Percentiles rank a stretch among this genome's conserved stretches.
phyloP scores from a whole-genome alignment of 1,139 yeast genomes.

The Candida albicans region DNA sequence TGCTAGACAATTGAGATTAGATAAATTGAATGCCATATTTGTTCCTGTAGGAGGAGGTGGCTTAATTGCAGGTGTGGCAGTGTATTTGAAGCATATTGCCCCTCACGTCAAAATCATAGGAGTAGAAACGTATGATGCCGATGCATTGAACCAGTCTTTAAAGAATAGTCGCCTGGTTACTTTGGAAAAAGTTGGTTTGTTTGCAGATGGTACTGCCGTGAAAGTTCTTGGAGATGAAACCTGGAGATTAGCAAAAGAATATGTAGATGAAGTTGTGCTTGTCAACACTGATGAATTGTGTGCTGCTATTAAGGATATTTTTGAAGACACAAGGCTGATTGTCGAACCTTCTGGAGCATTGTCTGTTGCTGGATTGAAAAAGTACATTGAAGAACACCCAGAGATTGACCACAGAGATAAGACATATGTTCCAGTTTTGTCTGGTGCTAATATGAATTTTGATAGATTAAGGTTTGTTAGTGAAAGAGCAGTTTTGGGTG shows the following conservation, averaged over 20 bases:
- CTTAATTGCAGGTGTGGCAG: slow-evolving; percentile 83
- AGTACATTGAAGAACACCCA: slow-evolving; percentile 65
- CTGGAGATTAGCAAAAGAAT: slow-evolving; percentile 73
- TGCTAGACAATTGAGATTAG: slow-evolving; percentile 78
- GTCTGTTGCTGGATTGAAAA: slow-evolving; percentile 91
- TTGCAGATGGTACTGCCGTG: slow-evolving; percentile 99
- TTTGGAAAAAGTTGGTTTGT: slow-evolving; percentile 81
- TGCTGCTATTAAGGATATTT: slow-evolving; percentile 95
- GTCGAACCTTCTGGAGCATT: slow-evolving; percentile 98
- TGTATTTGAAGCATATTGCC: slow-evolving; percentile 91
- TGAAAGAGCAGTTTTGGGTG: slow-evolving; percentile 96
- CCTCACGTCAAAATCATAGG: slow-evolving; percentile 96
- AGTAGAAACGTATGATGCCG: slow-evolving; percentile 94
- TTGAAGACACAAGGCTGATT: slow-evolving; percentile 91
- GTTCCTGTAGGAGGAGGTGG: slow-evolving; percentile 99
- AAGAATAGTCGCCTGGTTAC: slow-evolving; percentile 52
- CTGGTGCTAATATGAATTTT: slow-evolving; percentile 98
- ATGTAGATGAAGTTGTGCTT: slow-evolving; percentile 83
- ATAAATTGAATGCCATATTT: slow-evolving; percentile 81
- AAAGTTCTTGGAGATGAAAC: slow-evolving; percentile 87
- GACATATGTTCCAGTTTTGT: slow-evolving; percentile 79
- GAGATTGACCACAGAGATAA: slow-evolving; percentile 70
- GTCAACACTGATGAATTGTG: slow-evolving; percentile 94
- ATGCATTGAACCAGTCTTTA: slow-evolving; percentile 81
- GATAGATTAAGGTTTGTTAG: slow-evolving; percentile 95